A percentile compares a stretch with the other conserved stretches of the same genome.
Conservation (phyloP, 805 yeast genomes). For the Candida dajiaensis region DNA sequence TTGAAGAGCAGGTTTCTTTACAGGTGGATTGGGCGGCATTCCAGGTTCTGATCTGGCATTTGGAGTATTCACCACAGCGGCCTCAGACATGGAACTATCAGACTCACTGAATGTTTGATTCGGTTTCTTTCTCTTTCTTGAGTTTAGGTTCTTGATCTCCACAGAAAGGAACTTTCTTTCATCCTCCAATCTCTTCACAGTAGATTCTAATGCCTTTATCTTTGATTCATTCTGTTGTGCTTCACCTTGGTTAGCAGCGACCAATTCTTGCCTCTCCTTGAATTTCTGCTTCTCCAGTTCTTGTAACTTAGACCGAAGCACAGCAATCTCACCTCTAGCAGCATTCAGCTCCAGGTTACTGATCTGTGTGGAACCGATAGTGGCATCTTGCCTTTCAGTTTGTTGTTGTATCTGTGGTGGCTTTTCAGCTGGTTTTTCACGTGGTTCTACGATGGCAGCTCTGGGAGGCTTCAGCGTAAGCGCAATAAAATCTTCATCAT, state of each 20-base stretch:
- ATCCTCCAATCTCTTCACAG: conserved; percentile 40
- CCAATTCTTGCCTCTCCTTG: conserved; percentile 22
- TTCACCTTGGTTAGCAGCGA: conserved; percentile 13
- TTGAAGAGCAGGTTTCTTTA: neutral
- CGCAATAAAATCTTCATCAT: conserved; percentile 41
- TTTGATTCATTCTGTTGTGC: conserved; percentile 28
- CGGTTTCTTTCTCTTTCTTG: conserved; percentile 15
- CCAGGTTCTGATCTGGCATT: neutral
- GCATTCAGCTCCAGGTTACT: conserved; percentile 31
- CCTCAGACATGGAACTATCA: neutral
- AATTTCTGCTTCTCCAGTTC: conserved; percentile 35
- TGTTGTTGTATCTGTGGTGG: neutral
- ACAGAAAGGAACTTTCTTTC: conserved; percentile 50
- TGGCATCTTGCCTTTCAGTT: neutral
- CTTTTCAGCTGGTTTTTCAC: neutral
- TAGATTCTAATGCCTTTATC: conserved; percentile 33
- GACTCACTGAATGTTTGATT: neutral
- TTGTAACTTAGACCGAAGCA: conserved; percentile 59
- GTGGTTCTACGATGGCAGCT: neutral
- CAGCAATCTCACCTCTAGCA: conserved; percentile 77
- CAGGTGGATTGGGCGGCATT: conserved; percentile 8
- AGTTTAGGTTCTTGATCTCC: conserved; percentile 34
- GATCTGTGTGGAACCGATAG: conserved; percentile 10
- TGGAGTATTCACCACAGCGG: neutral
- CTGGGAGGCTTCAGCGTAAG: conserved; percentile 34